Evolutionary conservation across 2,329 filamentous ascomycete genomes (phyloP), one percentile per base, ranked within the genome.

Genomic region (Immersiporthe knoxdaviesiana): DNA sequence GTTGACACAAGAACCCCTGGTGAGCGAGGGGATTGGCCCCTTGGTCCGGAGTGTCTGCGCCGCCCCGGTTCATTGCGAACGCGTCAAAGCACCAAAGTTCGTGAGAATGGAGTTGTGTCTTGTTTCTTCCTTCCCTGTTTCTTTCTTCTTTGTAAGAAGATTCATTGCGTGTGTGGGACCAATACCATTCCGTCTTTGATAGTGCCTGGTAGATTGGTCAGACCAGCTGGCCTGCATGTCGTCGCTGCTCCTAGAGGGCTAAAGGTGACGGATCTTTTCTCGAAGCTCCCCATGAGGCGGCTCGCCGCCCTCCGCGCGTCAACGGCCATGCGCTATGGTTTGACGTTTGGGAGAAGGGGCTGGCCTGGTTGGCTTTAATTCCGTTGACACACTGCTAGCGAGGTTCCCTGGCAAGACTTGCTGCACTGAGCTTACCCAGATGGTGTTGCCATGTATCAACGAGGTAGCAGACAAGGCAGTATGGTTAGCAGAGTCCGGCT

Each of bases 41-140:
- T 27, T 44, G 16, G 11, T 11, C 63, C 63, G 63, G 63, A 65
- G 63, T 7, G 50, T 56, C 56, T 35, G 63, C 63, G 50, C 63
- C 63, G 63, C 32, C 63, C 50, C 32, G 21, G 35, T 39, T 30
- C n/a, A 18, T 39, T 41, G 56, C 21, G 11, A 18, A 35, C 32
- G 56, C 32, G 32, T 30, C 32, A 32, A 30, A 6, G 56, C 8
- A 8, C 32, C 18, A 18, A 18, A n/a, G 32, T 18, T 56, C 27
- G 52, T 56, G 52, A 32, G 56, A 32, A 37, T 12, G 7, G 18
- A 0, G 21, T n/a, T 47, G 44, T 21, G n/a, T 44, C 2, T 35
- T 8, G 4, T 35, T 35, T 35, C 35, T 8, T 39, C 37, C 2
- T 12, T 12, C 37, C 11, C 37, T 35, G 35, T 4, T 35, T 4